Percentiles rank a stretch among this genome's conserved stretches.
Conservation (phyloP, 1,139 yeast species). For the Tardiomyces blankii region DNA sequence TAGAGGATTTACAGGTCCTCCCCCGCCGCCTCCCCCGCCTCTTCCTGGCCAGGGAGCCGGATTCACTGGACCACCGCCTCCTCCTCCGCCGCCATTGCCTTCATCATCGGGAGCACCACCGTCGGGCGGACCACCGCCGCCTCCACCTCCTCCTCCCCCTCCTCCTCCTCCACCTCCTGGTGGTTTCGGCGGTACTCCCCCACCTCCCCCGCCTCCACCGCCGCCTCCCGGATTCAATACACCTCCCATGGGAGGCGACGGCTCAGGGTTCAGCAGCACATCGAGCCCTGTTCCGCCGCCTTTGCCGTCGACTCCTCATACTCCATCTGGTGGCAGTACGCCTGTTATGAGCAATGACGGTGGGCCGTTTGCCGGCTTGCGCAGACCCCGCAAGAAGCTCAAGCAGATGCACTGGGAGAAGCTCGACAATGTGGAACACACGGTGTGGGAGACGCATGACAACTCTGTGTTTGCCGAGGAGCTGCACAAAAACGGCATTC, state of each 20-base stretch:
- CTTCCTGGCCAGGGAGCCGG: background rate
- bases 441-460: conserved; percentile 59
- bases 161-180: conserved; percentile 25
- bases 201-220: conserved; percentile 23
- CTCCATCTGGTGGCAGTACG: background rate
- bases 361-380: background rate
- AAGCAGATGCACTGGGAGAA: conserved; percentile 97
- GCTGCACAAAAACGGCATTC: conserved; percentile 58
- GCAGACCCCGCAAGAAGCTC: conserved; percentile 30
- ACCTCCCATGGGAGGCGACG: too few species aligned
- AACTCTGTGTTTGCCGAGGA: conserved; percentile 40
- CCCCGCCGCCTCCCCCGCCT: conserved; percentile 26
- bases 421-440: conserved; percentile 50
- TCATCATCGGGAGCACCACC: conserved; percentile 3
- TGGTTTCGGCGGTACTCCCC: conserved; percentile 13
- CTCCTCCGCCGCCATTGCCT: conserved; percentile 25
- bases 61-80: conserved; percentile 15
- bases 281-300: too few species aligned
- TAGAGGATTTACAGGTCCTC: conserved; percentile 12
- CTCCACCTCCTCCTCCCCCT: conserved; percentile 25
- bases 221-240: conserved; percentile 10
- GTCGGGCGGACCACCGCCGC: too few species aligned
- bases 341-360: background rate
- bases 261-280: too few species aligned
- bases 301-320: background rate